Evolutionary conservation across 2,329 filamentous ascomycete genomes (phyloP).

Genomic region (Colletotrichum paranaense): DNA sequence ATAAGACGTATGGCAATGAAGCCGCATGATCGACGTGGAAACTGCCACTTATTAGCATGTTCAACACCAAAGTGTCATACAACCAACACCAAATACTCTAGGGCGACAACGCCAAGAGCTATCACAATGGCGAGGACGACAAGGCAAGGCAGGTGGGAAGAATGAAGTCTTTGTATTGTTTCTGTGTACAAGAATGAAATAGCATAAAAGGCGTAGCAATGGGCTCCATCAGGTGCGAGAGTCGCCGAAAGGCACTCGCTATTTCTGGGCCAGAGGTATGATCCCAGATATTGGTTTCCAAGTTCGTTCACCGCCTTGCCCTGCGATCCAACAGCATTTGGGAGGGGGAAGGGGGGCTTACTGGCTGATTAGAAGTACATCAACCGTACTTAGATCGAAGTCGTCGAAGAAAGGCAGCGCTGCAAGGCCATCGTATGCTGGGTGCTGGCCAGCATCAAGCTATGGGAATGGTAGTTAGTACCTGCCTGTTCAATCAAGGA

Average conservation of each 20-base stretch:
- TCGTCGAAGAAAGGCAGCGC: slow-evolving; percentile 98
- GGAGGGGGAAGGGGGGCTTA: slow-evolving; percentile 68
- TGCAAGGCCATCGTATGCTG: slow-evolving; percentile 93
- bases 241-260: slow-evolving; percentile 1
- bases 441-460: slow-evolving; percentile 98
- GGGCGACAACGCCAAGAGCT: background rate
- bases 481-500: background rate
- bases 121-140: slow-evolving; percentile 33
- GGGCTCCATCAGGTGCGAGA: slow-evolving; percentile 27
- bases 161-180: slow-evolving; percentile 37
- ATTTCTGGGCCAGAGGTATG: slow-evolving; percentile 19
- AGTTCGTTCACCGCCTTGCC: slow-evolving; percentile 40
- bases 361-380: slow-evolving; percentile 98
- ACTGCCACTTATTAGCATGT: slow-evolving; percentile 61
- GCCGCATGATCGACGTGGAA: slow-evolving; percentile 99
- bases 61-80: background rate
- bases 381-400: slow-evolving; percentile 96
- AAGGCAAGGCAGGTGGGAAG: slow-evolving; percentile 35
- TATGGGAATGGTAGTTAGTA: slow-evolving; percentile 47
- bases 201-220: slow-evolving; percentile 33
- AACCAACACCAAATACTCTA: slow-evolving; percentile 3
- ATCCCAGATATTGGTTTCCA: slow-evolving; percentile 27
- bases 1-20: slow-evolving; percentile 95
- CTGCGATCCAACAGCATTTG: slow-evolving; percentile 37
- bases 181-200: slow-evolving; percentile 36